These are phyloP conservation scores for Aethionema arabicum DNA, from an alignment of 345 rosid species.

Conservation along the genomic window DNA sequence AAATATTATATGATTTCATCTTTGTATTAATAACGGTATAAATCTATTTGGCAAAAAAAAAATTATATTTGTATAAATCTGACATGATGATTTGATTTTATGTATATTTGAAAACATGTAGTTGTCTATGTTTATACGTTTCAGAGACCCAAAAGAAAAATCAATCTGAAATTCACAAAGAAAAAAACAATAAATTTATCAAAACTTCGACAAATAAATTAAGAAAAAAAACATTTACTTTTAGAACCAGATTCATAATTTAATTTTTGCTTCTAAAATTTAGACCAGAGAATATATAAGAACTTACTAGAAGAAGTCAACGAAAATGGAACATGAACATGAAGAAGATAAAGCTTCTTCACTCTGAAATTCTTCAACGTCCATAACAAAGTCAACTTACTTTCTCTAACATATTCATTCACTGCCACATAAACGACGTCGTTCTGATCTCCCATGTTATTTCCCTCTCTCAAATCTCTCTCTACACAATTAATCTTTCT, in stretches of 20 bases:
- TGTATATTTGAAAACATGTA: background rate
- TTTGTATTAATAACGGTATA: too few relatives aligned
- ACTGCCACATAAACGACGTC: slow-evolving; percentile 59
- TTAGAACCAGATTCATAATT: too few relatives aligned
- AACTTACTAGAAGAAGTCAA: slow-evolving; percentile 34
- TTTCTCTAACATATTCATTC: slow-evolving; percentile 44
- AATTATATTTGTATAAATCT: background rate
- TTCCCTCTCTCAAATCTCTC: too few relatives aligned
- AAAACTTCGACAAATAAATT: too few relatives aligned
- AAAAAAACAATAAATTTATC: too few relatives aligned
- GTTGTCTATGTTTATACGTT: background rate
- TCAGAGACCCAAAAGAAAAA: too few relatives aligned
- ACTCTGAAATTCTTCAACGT: slow-evolving; percentile 39
- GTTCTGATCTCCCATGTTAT: slow-evolving; percentile 32
- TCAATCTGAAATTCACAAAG: too few relatives aligned
- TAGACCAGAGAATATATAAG: background rate
- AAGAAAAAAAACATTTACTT: too few relatives aligned
- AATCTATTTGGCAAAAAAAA: slow-evolving; percentile 6
- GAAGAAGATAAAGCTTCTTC: slow-evolving; percentile 42
- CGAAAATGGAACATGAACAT: slow-evolving; percentile 44
- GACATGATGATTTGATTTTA: slow-evolving; percentile 11
- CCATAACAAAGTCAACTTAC: slow-evolving; percentile 51
- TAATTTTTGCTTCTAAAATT: background rate
- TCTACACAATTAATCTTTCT: background rate
- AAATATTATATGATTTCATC: too few relatives aligned